phyloP scores from a whole-genome alignment of 225 moss, liverwort and hornwort species.

The Marchantia polymorpha region DNA sequence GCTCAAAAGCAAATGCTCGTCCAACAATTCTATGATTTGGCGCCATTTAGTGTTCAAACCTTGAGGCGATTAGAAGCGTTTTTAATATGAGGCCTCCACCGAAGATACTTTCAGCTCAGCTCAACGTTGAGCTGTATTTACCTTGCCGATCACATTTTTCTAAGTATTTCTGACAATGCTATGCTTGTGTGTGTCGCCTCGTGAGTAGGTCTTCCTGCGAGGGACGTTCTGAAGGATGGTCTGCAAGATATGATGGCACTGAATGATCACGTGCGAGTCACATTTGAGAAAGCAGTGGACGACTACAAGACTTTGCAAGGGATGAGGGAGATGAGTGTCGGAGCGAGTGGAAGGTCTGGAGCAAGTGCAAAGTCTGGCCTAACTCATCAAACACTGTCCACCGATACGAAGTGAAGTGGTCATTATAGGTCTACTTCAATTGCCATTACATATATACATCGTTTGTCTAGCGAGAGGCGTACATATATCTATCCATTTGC shows the following conservation, averaged over 20 bases:
- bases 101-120: neutral
- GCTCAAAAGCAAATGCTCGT: too few species aligned
- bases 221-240: slow-evolving; percentile 69
- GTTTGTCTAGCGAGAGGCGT: too few species aligned
- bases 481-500: too few species aligned
- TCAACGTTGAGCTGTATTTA: neutral
- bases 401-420: neutral
- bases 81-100: too few species aligned
- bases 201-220: slow-evolving; percentile 57
- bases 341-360: slow-evolving; percentile 62
- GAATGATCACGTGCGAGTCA: slow-evolving; percentile 50
- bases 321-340: slow-evolving; percentile 70
- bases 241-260: slow-evolving; percentile 68
- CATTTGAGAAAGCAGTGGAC: slow-evolving; percentile 57
- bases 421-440: too few species aligned
- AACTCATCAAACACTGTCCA: slow-evolving; percentile 20
- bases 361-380: slow-evolving; percentile 38
- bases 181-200: neutral
- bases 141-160: neutral
- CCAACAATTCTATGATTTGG: too few species aligned
- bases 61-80: too few species aligned
- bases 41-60: too few species aligned
- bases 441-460: too few species aligned
- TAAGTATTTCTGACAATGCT: too few species aligned
- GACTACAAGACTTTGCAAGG: slow-evolving; percentile 58